phyloP scores from a whole-genome alignment of 2,329 filamentous ascomycete genomes.

The Arachnopeziza araneosa region DNA sequence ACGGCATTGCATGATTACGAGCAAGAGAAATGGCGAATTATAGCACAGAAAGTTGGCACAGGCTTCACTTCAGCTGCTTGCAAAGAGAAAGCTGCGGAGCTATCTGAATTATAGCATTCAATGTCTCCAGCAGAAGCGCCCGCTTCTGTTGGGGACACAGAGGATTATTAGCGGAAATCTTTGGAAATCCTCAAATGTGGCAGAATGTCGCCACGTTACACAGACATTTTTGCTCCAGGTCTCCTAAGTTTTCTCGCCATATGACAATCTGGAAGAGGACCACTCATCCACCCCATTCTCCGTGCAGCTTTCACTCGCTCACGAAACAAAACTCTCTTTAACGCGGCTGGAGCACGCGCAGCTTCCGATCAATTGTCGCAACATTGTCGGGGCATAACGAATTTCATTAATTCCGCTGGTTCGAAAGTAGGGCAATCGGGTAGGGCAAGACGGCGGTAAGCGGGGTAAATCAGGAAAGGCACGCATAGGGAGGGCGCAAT shows the following conservation, averaged over 20 bases:
- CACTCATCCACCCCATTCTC: background rate
- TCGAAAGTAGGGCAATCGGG: slow-evolving; percentile 9
- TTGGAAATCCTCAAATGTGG: background rate
- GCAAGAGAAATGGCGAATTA: slow-evolving; percentile 87
- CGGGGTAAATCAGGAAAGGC: background rate
- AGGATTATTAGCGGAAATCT: background rate
- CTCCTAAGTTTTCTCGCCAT: background rate
- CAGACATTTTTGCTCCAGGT: background rate
- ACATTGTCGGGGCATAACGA: slow-evolving; percentile 2
- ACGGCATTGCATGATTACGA: slow-evolving; percentile 78
- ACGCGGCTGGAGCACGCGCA: slow-evolving; percentile 21
- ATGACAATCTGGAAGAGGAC: background rate
- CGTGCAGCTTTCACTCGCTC: background rate
- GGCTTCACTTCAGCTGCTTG: slow-evolving; percentile 86
- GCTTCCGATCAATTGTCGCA: background rate
- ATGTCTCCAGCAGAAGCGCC: slow-evolving; percentile 31
- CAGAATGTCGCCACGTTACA: background rate
- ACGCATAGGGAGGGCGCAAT: slow-evolving; percentile 12
- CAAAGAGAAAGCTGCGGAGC: slow-evolving; percentile 49
- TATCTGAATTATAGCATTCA: slow-evolving; percentile 31
- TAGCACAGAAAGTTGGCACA: slow-evolving; percentile 83
- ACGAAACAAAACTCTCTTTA: slow-evolving; percentile 3
- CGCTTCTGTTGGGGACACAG: slow-evolving; percentile 32
- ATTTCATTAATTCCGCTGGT: slow-evolving; percentile 14
- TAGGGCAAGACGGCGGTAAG: background rate